Evolutionary conservation across 495 filamentous ascomycete species (phyloP).

Genomic region (Hypomontagnella submonticulosa): DNA sequence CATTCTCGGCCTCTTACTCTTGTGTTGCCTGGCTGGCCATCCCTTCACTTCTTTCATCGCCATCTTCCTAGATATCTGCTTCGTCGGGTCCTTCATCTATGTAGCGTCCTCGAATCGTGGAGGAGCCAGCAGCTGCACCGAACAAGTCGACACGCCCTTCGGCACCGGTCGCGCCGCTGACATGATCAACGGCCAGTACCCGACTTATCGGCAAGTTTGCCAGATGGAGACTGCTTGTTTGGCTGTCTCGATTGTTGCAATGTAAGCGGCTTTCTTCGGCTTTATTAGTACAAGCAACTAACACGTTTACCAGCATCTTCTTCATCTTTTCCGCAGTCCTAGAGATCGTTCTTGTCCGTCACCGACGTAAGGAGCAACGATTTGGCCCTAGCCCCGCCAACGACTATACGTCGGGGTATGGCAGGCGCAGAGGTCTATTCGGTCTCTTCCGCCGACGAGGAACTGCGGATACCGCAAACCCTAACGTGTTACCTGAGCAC

Average conservation of each 20-base stretch:
- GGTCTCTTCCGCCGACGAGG: conserved; percentile 47
- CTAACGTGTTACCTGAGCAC: conserved; percentile 54
- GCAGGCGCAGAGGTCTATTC: conserved; percentile 52
- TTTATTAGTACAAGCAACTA: conserved; percentile 21
- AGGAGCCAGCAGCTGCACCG: conserved; percentile 71
- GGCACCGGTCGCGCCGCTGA: conserved; percentile 67
- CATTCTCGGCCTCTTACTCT: conserved; percentile 73
- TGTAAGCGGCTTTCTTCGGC: conserved; percentile 64
- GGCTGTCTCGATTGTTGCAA: conserved; percentile 78
- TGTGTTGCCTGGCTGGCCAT: conserved; percentile 81
- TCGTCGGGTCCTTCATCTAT: conserved; percentile 69
- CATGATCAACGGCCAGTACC: conserved; percentile 54
- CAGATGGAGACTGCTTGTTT: conserved; percentile 76
- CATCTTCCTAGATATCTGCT: conserved; percentile 71
- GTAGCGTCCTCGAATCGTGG: conserved; percentile 68
- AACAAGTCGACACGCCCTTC: conserved; percentile 72
- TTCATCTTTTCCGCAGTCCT: conserved; percentile 73
- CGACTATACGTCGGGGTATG: conserved; percentile 77
- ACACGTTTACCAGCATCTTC: conserved; percentile 64
- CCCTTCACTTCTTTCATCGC: conserved; percentile 73
- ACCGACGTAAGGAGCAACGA: conserved; percentile 81
- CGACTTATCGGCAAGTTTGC: conserved; percentile 69
- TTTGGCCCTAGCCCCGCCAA: conserved; percentile 82
- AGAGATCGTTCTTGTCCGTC: conserved; percentile 71
- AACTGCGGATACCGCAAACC: conserved; percentile 29